Evolutionary conservation across 768 basidiomycete genomes (phyloP), one percentile per base, ranked within the genome.

Genomic region (Lactarius sanguifluus): DNA sequence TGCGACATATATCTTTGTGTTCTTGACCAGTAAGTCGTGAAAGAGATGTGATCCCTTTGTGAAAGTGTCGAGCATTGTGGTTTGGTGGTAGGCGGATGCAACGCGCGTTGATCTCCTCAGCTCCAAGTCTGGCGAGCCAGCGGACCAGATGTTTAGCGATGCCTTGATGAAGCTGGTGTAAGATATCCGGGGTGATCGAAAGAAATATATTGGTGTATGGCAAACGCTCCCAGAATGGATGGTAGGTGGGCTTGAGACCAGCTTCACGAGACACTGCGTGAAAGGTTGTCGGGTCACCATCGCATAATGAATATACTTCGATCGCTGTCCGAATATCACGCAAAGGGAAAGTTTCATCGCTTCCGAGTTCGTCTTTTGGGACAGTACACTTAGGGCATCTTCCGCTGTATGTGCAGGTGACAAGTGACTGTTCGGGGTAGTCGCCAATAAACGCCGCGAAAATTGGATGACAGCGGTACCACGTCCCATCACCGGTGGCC

Each of bases 1-100:
- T 47, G 45, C n/a, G 45, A 9, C 45, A 47, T 28, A 28, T 70
- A 6, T 73, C 64, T 13, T 47, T 59, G 58, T 75, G 75, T 38
- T 76, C 75, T 1, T 59, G 47, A 8, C 75, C 75, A 3, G 75
- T 67, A 10, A 75, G 38, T 1, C 62, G 38, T 6, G 69, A 69
- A 1, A 76, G 68, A 0, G 15, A 20, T 1, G 68, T 62, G 57
- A 77, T 71, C 0, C 75, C 75, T 8, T 71, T 69, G 0, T 45
- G 1, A 47, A 77, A 77, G 16, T 65, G 70, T 0, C 68, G 67
- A 1, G 73, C 40, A 32, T 68, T 67, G 45, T 73, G 70, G 50
- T 73, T 72, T 12, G 68, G 72, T 0, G 74, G 75, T 0, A 76
- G 28, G 2, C 65, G 41, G 2, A 45, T 62, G 28, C 71, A 67